These are phyloP conservation scores for Peniophora sp. DNA, from an alignment of 1,284 basidiomycete genomes.

Conservation along the genomic window DNA sequence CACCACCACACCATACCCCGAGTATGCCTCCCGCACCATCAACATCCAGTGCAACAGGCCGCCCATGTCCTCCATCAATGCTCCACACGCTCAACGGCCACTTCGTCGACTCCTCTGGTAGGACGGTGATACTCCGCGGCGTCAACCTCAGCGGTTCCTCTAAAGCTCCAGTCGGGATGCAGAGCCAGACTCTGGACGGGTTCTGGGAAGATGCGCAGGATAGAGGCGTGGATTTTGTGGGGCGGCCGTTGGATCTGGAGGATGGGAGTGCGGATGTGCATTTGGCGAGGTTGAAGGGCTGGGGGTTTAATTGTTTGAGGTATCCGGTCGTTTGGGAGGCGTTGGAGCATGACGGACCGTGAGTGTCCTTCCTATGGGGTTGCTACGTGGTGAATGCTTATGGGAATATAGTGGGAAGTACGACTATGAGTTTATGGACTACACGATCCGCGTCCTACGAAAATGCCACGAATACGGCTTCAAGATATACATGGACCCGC, in stretches of 20 bases:
- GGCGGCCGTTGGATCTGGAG: conserved; percentile 74
- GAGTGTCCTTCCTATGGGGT: conserved; percentile 30
- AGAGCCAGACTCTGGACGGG: conserved; percentile 60
- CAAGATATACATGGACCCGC: conserved; percentile 90
- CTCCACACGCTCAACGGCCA: conserved; percentile 66
- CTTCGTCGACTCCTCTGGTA: conserved; percentile 81
- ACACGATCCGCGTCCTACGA: conserved; percentile 77
- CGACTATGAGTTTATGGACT: conserved; percentile 90
- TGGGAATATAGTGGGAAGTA: conserved; percentile 67
- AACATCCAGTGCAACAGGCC: conserved; percentile 64
- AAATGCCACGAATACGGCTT: conserved; percentile 97
- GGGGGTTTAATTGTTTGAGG: conserved; percentile 94
- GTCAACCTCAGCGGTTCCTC: conserved; percentile 88
- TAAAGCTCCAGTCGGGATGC: conserved; percentile 74
- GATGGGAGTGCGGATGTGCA: conserved; percentile 88
- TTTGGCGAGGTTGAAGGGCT: conserved; percentile 75
- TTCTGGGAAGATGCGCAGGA: conserved; percentile 86
- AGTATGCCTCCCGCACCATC: conserved; percentile 52
- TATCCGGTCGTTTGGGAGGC: conserved; percentile 95
- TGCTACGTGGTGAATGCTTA: not conserved
- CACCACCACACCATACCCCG: not conserved
- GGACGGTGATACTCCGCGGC: conserved; percentile 82
- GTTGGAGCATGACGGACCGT: conserved; percentile 90
- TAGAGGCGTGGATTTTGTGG: conserved; percentile 69
- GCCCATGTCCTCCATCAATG: conserved; percentile 40